These are phyloP conservation scores for Xylariaceae sp. DNA, from an alignment of 2,329 filamentous ascomycete genomes.

Conservation along the genomic window DNA sequence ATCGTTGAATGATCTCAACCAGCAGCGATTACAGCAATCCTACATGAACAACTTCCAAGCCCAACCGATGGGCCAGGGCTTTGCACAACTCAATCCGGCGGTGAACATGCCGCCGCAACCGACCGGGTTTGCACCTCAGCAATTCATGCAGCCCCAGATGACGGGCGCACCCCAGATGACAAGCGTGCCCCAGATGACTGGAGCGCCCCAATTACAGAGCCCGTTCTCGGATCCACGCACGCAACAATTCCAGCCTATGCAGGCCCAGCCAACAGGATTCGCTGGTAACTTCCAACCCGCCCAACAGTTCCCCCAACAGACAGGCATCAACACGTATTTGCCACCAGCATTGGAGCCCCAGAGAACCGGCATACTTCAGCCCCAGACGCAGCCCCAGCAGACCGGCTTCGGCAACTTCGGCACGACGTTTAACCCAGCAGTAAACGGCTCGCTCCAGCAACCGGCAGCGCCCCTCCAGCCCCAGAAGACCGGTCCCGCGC, in stretches of 20 bases:
- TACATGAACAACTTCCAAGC: constrained; percentile 41
- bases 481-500: constrained; percentile 81
- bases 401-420: constrained; percentile 47
- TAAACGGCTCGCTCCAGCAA: constrained; percentile 51
- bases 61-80: constrained; percentile 39
- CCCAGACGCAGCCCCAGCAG: constrained; percentile 44
- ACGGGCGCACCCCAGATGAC: constrained; percentile 39
- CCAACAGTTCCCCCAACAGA: constrained; percentile 45
- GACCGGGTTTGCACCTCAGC: constrained; percentile 37
- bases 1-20: constrained; percentile 68
- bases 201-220: constrained; percentile 40
- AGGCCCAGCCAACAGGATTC: constrained; percentile 64
- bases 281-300: constrained; percentile 36
- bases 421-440: constrained; percentile 44
- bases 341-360: constrained; percentile 59
- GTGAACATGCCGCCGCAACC: constrained; percentile 37
- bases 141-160: constrained; percentile 44
- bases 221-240: constrained; percentile 40
- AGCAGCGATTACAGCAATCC: constrained; percentile 61
- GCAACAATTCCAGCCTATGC: constrained; percentile 46
- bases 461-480: constrained; percentile 62
- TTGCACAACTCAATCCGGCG: constrained; percentile 37
- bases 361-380: constrained; percentile 48
- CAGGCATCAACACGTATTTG: constrained; percentile 54
- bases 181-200: constrained; percentile 35